Evolutionary conservation across 495 filamentous ascomycete species (phyloP).

Genomic region (Penicillium dipodomyicola): DNA sequence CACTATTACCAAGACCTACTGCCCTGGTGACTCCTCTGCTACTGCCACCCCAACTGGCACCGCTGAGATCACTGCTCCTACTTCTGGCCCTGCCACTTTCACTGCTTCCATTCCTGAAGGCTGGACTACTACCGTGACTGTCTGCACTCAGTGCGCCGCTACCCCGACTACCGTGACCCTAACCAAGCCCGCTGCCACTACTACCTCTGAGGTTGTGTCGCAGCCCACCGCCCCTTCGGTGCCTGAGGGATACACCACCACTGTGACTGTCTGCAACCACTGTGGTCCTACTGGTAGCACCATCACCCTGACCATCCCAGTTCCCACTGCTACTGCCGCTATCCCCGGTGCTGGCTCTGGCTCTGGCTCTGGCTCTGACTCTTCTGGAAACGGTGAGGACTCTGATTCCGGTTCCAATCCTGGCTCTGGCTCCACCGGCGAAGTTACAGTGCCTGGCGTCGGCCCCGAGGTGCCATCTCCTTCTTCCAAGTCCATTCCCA

Average conservation of each 20-base stretch:
- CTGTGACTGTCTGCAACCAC: slow-evolving; percentile 39
- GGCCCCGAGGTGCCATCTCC: background rate
- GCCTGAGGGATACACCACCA: slow-evolving; percentile 41
- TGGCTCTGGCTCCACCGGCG: background rate
- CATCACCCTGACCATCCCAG: slow-evolving; percentile 38
- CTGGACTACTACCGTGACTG: slow-evolving; percentile 50
- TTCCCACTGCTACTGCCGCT: slow-evolving; percentile 7
- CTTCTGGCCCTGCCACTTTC: slow-evolving; percentile 18
- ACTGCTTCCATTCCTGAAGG: slow-evolving; percentile 37
- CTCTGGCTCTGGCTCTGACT: slow-evolving; percentile 2
- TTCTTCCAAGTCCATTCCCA: background rate
- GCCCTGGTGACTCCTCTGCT: slow-evolving; percentile 32
- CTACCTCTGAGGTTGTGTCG: slow-evolving; percentile 12
- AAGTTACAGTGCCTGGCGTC: slow-evolving; percentile 1
- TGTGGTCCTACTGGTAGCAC: slow-evolving; percentile 37
- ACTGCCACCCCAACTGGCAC: slow-evolving; percentile 26
- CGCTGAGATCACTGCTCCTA: slow-evolving; percentile 19
- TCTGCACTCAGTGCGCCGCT: slow-evolving; percentile 46
- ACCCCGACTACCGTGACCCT: slow-evolving; percentile 44
- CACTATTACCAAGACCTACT: slow-evolving; percentile 39
- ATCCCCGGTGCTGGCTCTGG: slow-evolving; percentile 3
- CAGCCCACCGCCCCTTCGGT: slow-evolving; percentile 16
- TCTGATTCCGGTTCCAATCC: slow-evolving; percentile 3
- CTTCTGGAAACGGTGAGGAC: slow-evolving; percentile 3
- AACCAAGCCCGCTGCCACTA: slow-evolving; percentile 32